phyloP scores from a whole-genome alignment of 306 rosid genomes.

The Cicer judaicum region DNA sequence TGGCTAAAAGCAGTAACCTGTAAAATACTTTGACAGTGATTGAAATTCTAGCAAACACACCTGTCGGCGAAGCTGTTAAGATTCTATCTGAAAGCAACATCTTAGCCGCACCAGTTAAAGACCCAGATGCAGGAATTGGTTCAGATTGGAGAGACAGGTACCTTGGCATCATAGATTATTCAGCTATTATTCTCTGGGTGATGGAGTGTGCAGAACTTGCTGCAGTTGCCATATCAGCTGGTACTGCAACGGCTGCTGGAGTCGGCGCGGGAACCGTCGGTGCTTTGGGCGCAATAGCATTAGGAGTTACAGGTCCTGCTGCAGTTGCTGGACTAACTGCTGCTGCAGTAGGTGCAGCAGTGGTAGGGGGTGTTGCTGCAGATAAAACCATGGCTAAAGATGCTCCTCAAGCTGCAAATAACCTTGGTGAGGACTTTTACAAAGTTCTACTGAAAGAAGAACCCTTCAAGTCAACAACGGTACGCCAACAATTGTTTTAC shows the following conservation, averaged over 20 bases:
- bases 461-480: constrained; percentile 95
- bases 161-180: constrained; percentile 86
- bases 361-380: constrained; percentile 76
- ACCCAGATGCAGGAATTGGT: constrained; percentile 55
- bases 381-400: constrained; percentile 67
- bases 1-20: constrained; percentile 28
- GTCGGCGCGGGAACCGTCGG: constrained; percentile 85
- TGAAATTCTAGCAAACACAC: constrained; percentile 80
- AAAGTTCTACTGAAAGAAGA: constrained; percentile 79
- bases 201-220: constrained; percentile 93
- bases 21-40: constrained; percentile 57
- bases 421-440: constrained; percentile 85
- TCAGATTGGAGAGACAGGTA: constrained; percentile 80
- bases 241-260: constrained; percentile 87
- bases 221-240: constrained; percentile 76
- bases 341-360: constrained; percentile 91
- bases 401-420: constrained; percentile 76
- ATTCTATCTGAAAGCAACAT: constrained; percentile 81
- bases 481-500: constrained; percentile 41
- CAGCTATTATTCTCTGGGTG: constrained; percentile 86
- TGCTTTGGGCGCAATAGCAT: constrained; percentile 76
- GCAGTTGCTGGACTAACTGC: constrained; percentile 90
- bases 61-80: constrained; percentile 67
- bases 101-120: constrained; percentile 82
- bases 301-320: constrained; percentile 83